Percentiles rank a stretch among this genome's conserved stretches.
Conservation (phyloP, 106 monocot genomes). For the Alisma plantagoaquatica region DNA sequence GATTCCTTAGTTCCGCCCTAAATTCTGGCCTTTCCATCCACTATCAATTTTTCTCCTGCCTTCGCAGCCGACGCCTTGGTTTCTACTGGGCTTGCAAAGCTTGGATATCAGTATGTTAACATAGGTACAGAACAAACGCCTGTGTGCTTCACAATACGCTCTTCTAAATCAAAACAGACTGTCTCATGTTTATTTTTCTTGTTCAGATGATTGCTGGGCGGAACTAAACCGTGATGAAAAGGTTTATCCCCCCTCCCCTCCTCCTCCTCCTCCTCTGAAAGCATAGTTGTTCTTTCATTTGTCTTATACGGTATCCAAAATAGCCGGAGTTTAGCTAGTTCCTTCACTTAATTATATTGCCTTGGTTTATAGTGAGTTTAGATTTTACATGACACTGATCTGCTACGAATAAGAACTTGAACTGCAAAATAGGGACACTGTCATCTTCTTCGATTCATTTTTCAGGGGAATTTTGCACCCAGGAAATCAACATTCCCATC, state of each 20-base stretch:
- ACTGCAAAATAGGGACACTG: too few species aligned
- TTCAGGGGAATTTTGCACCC: constrained; percentile 54
- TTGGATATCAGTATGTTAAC: constrained; percentile 75
- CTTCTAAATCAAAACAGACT: too few species aligned
- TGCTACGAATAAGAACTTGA: too few species aligned
- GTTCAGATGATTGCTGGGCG: constrained; percentile 89
- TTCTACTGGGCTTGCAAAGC: constrained; percentile 48
- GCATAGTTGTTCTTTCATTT: too few species aligned
- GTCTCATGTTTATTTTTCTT: not conserved
- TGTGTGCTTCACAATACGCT: too few species aligned
- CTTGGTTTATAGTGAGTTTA: too few species aligned
- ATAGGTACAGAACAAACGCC: constrained; percentile 46
- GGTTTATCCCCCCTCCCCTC: too few species aligned
- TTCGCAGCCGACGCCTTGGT: constrained; percentile 64
- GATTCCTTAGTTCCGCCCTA: not conserved
- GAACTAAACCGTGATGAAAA: constrained; percentile 30
- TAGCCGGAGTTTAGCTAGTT: too few species aligned
- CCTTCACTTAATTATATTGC: too few species aligned
- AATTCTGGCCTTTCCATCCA: not conserved
- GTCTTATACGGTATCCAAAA: not conserved
- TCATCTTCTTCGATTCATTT: too few species aligned
- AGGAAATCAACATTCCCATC: constrained; percentile 55
- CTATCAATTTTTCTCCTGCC: not conserved
- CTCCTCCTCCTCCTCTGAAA: too few species aligned
- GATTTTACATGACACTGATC: too few species aligned